Conservation (phyloP, 163 green algal species). For the Picocystis sp. region DNA sequence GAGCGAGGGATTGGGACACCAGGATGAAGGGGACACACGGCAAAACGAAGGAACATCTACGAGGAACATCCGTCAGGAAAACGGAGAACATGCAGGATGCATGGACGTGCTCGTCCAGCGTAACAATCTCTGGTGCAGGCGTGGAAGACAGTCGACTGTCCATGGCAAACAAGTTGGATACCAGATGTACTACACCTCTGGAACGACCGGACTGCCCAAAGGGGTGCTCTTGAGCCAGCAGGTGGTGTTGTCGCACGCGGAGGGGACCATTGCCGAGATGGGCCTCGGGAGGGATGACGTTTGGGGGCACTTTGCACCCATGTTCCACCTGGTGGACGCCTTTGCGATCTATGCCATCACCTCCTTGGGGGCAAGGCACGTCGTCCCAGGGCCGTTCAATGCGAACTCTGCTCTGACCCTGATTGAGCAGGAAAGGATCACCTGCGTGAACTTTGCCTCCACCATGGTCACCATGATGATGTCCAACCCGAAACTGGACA, state of each 20-base stretch:
- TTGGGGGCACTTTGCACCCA: conserved; percentile 72
- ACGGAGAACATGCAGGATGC: too few species aligned
- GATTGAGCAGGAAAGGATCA: conserved; percentile 51
- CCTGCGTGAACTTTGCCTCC: conserved; percentile 58
- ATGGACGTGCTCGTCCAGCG: too few species aligned
- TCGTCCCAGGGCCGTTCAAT: conserved; percentile 47
- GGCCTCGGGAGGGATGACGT: conserved; percentile 46
- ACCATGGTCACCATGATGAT: conserved; percentile 75
- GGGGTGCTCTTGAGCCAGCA: conserved; percentile 55
- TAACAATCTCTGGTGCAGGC: too few species aligned
- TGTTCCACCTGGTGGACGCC: conserved; percentile 87
- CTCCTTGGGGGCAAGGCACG: conserved; percentile 54
- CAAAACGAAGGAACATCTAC: too few species aligned
- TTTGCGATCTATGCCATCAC: conserved; percentile 80
- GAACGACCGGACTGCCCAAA: conserved; percentile 69
- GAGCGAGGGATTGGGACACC: too few species aligned
- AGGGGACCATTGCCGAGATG: conserved; percentile 70
- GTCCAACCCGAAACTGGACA: neutral
- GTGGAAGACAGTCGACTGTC: conserved; percentile 4
- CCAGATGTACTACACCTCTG: conserved; percentile 63
- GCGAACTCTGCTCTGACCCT: conserved; percentile 33
- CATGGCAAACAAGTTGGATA: conserved; percentile 12
- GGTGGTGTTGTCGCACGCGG: conserved; percentile 50
- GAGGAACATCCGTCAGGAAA: too few species aligned
- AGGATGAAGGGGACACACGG: too few species aligned